Percentiles rank a stretch among this genome's conserved stretches.
These are phyloP conservation scores for Grammothele lineata DNA, from an alignment of 768 basidiomycete genomes.

Conservation along the genomic window DNA sequence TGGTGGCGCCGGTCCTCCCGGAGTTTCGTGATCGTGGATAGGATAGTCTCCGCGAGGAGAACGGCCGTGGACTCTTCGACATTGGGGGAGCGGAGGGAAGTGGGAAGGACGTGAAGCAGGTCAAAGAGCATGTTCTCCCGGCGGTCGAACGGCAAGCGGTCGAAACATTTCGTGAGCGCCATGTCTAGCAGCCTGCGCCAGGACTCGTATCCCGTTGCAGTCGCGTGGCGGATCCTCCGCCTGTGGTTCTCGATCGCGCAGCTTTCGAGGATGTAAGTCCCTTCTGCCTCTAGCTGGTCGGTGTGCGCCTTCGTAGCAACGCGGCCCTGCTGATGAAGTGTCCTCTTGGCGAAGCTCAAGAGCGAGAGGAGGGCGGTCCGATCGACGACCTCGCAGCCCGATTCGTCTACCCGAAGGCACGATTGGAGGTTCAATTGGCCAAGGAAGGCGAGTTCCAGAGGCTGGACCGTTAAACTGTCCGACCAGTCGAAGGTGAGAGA, in stretches of 20 bases:
- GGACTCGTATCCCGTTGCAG: constrained; percentile 67
- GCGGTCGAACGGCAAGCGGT: constrained; percentile 73
- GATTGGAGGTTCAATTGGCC: constrained; percentile 61
- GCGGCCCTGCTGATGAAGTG: constrained; percentile 63
- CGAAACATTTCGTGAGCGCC: constrained; percentile 82
- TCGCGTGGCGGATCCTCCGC: constrained; percentile 70
- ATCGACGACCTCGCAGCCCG: constrained; percentile 83
- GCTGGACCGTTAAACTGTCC: constrained; percentile 60
- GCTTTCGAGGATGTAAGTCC: constrained; percentile 72
- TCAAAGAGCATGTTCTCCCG: constrained; percentile 91
- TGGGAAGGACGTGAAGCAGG: constrained; percentile 76
- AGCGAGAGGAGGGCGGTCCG: constrained; percentile 64
- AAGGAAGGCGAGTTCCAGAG: constrained; percentile 61
- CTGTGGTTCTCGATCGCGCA: constrained; percentile 87
- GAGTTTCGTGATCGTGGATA: constrained; percentile 85
- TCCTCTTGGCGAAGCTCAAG: constrained; percentile 55
- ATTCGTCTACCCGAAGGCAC: constrained; percentile 62
- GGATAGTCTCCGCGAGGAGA: constrained; percentile 75
- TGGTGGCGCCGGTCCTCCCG: constrained; percentile 78
- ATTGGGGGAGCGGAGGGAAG: constrained; percentile 58
- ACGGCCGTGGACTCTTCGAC: constrained; percentile 71
- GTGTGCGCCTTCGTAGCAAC: constrained; percentile 58
- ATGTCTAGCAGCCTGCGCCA: constrained; percentile 87
- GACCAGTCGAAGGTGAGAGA: constrained; percentile 87
- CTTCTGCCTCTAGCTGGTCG: constrained; percentile 67